These are phyloP conservation scores for Solanum bukasovii DNA, from an alignment of 257 asterid genomes.

Conservation along the genomic window DNA sequence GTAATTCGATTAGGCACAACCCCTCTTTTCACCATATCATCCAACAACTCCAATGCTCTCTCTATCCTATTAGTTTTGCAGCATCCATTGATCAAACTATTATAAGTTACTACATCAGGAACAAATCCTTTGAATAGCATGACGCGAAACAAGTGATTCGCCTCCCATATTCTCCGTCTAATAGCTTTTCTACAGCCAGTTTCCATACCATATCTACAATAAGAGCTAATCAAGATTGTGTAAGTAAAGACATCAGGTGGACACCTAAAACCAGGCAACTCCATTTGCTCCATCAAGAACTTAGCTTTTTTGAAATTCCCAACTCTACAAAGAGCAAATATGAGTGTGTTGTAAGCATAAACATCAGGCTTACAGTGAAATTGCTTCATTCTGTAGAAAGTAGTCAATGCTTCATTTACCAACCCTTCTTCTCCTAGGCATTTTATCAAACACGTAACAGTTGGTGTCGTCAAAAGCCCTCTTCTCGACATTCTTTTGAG, in stretches of 20 bases:
- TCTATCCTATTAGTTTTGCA: conserved; percentile 81
- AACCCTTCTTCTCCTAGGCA: conserved; percentile 81
- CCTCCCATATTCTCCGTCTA: conserved; percentile 85
- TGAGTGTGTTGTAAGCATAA: conserved; percentile 57
- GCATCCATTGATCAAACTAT: conserved; percentile 83
- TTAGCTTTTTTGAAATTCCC: conserved; percentile 76
- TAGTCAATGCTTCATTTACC: conserved; percentile 66
- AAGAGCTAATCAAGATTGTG: conserved; percentile 68
- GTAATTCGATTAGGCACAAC: conserved; percentile 71
- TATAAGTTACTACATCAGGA: conserved; percentile 96
- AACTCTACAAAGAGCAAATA: conserved; percentile 64
- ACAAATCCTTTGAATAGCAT: conserved; percentile 78
- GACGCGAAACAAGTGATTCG: conserved; percentile 73
- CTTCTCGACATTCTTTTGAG: too few species aligned
- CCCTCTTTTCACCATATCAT: conserved; percentile 59
- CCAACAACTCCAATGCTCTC: conserved; percentile 78
- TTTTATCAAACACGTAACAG: conserved; percentile 33
- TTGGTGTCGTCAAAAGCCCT: too few species aligned
- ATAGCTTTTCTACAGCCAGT: conserved; percentile 76
- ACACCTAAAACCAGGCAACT: conserved; percentile 78
- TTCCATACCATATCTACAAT: conserved; percentile 66
- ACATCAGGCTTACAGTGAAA: conserved; percentile 80
- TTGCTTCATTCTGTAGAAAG: conserved; percentile 83
- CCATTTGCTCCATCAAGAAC: conserved; percentile 74
- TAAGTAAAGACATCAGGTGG: conserved; percentile 72